Base-by-base conservation (phyloP, 2,329 filamentous ascomycete species). In the Davidsoniella australis region DNA sequence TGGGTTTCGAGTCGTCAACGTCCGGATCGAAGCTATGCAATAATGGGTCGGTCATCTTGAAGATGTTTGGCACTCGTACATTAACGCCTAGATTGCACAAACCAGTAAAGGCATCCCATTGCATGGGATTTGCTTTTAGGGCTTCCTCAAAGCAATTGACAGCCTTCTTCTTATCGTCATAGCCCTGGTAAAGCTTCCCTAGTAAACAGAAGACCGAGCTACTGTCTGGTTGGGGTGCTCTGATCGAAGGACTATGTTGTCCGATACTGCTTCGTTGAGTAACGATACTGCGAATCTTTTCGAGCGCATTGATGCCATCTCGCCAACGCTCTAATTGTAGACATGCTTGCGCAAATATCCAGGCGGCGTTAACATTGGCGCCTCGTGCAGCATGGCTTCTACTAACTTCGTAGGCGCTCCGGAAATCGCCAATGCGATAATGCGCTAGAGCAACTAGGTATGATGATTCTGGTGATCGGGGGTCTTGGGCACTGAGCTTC, bases 31-130 rank as follows among this genome's bases (percentile, higher is more conserved):
- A 68, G 46, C 65, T 66, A 38, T 69, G 68, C 33, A 71, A 55
- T 36, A 78, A 61, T 6, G 61, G 54, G 17, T 77, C 73, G 53
- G 74, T 85, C 57, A 82, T 67, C 60, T 80, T 86, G 67, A 94
- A 98, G 54, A 95, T 83, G 58, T 93, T 94, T 23, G 80, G 75
- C 8, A 91, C 78, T 50, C 84, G 79, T 49, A 96, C 73, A 56
- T 79, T 80, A 41, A 86, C 81, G 3, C 85, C 85, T 79, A 76
- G 85, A 60, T 95, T 87, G 61, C 88, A 94, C 6, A 98, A 72
- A 14, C 78, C 82, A 18, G 81, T 79, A 58, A 96, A 96, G 0
- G 89, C 88, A 68, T 98, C 91, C 91, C 91, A 98, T 76, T 94
- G 91, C 64, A 96, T 89, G 1, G 91, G 88, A 59, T 96, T 98